Conservation (phyloP, 352 stramenopile species). For the Pythium pyrilobum region DNA sequence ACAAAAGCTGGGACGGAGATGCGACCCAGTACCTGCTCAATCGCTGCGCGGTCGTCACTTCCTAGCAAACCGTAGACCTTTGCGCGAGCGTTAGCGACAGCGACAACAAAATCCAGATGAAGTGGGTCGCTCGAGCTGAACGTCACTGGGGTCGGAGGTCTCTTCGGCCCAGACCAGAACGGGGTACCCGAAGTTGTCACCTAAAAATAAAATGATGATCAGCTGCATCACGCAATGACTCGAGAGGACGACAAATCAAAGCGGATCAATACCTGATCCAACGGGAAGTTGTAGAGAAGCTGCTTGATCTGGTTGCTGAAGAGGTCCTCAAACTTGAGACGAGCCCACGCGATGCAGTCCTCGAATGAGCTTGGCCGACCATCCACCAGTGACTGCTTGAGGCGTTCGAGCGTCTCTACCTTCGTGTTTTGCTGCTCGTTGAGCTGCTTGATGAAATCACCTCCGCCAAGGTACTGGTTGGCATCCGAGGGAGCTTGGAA, state of each 20-base stretch:
- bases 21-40: conserved; percentile 71
- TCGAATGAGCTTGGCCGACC: conserved; percentile 91
- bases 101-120: conserved; percentile 96
- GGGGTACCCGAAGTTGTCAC: conserved; percentile 94
- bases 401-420: conserved; percentile 92
- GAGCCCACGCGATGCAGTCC: conserved; percentile 97
- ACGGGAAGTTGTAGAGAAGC: conserved; percentile 98
- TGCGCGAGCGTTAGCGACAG: conserved; percentile 93
- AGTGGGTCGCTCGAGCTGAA: conserved; percentile 91
- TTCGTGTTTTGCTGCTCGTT: conserved; percentile 97
- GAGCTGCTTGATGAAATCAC: conserved; percentile 90
- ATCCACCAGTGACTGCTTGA: conserved; percentile 92
- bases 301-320: conserved; percentile 98
- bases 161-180: conserved; percentile 98
- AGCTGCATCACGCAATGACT: background rate
- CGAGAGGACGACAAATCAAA: background rate
- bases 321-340: conserved; percentile 96
- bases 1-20: conserved; percentile 93
- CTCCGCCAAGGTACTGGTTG: conserved; percentile 88
- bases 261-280: conserved; percentile 75
- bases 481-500: conserved; percentile 96
- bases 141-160: conserved; percentile 90
- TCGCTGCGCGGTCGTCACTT: conserved; percentile 42
- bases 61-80: conserved; percentile 92
- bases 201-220: conserved; percentile 20